Evolutionary conservation across 176 grass and related monocot genomes (phyloP).

Genomic region (Aegilops sharonensis): DNA sequence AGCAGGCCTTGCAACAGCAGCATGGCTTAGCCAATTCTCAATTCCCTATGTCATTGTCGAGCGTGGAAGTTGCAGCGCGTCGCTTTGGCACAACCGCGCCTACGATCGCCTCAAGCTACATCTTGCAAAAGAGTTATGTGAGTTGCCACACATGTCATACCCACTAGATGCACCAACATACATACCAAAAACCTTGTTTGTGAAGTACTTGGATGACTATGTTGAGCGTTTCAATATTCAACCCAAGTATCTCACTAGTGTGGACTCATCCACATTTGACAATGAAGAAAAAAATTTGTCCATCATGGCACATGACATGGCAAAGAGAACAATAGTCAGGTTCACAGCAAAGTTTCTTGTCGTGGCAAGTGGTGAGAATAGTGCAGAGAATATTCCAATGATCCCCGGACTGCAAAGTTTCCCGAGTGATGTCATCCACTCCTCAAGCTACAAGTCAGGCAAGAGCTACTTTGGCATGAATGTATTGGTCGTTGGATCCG

Average conservation of each 20-base stretch:
- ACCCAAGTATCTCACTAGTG: background rate
- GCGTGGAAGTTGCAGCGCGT: background rate
- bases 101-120: background rate
- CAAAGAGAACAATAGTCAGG: background rate
- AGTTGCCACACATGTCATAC: background rate
- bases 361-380: conserved; percentile 12
- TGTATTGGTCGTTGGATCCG: background rate
- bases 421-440: background rate
- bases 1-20: background rate
- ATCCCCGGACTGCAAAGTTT: background rate
- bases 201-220: background rate
- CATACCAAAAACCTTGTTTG: background rate
- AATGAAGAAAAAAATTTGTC: background rate
- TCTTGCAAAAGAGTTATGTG: background rate
- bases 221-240: background rate
- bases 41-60: background rate
- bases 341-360: conserved; percentile 33
- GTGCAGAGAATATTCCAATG: background rate
- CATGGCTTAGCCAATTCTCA: background rate
- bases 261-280: background rate
- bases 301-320: background rate
- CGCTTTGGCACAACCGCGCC: background rate
- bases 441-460: background rate
- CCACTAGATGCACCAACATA: background rate
- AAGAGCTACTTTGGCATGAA: background rate